Percentiles rank a stretch among this genome's conserved stretches.
phyloP scores from a whole-genome alignment of 192 early-diverging fungal species.

The Coemansia nantahalensis region DNA sequence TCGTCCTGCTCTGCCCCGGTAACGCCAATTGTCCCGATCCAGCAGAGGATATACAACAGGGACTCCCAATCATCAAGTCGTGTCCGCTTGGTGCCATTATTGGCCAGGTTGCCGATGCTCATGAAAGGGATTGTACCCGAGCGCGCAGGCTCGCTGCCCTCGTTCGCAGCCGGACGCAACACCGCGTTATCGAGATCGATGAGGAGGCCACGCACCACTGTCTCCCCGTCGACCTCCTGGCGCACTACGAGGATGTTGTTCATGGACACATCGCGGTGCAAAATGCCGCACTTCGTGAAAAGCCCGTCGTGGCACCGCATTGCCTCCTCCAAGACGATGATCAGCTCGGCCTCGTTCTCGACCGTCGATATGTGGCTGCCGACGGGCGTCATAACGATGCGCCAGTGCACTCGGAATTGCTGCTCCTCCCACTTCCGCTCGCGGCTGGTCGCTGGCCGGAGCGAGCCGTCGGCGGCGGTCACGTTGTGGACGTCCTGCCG shows the following conservation, averaged over 20 bases:
- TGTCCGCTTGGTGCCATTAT: background rate
- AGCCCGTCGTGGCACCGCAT: conserved; percentile 21
- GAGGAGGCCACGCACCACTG: conserved; percentile 4
- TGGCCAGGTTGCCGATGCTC: conserved; percentile 32
- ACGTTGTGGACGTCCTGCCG: no score
- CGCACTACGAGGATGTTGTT: conserved; percentile 23
- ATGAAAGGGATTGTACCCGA: conserved; percentile 20
- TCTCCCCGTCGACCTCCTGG: background rate
- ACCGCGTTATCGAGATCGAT: conserved; percentile 32
- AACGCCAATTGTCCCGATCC: conserved; percentile 13
- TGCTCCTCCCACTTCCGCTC: no score
- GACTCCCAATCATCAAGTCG: conserved; percentile 24
- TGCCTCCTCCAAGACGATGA: conserved; percentile 21
- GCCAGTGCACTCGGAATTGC: conserved; percentile 12
- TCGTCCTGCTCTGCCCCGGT: no score
- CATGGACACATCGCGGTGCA: conserved; percentile 27
- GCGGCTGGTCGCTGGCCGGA: background rate
- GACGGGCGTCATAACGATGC: conserved; percentile 10
- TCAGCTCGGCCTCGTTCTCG: conserved; percentile 3
- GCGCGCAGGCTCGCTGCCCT: background rate
- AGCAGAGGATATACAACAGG: conserved; percentile 19
- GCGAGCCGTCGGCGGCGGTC: no score
- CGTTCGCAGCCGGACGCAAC: background rate
- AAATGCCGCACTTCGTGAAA: conserved; percentile 6
- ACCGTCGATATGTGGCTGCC: conserved; percentile 4